phyloP scores from a whole-genome alignment of 2,329 filamentous ascomycete genomes.

The Hymenoscyphus fructigenus region DNA sequence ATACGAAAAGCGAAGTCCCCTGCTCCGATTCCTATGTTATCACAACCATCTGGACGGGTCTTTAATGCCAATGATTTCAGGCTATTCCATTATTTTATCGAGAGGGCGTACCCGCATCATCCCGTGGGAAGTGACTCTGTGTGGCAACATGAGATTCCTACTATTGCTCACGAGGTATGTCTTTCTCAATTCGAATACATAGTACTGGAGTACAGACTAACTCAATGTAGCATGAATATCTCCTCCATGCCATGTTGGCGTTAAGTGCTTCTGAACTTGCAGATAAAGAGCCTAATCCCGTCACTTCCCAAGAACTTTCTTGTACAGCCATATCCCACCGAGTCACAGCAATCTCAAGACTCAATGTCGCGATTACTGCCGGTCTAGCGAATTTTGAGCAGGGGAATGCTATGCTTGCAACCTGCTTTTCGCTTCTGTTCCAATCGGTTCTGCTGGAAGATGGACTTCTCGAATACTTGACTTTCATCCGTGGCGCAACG shows the following conservation, averaged over 20 bases:
- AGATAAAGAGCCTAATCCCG: conserved; percentile 40
- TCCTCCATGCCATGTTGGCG: conserved; percentile 70
- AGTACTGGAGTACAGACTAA: background rate
- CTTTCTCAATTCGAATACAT: conserved; percentile 1
- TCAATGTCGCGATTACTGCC: conserved; percentile 41
- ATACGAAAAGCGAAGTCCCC: conserved; percentile 16
- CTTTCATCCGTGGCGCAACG: conserved; percentile 57
- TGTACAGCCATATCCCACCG: conserved; percentile 62
- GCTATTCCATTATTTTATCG: conserved; percentile 66
- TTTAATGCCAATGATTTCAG: conserved; percentile 65
- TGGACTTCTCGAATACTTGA: conserved; percentile 59
- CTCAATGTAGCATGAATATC: conserved; percentile 56
- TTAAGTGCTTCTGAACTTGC: conserved; percentile 64
- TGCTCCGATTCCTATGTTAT: conserved; percentile 8
- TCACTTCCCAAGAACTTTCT: conserved; percentile 27
- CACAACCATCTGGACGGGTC: conserved; percentile 43
- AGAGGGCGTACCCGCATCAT: conserved; percentile 61
- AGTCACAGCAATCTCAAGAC: conserved; percentile 60
- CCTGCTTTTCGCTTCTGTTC: conserved; percentile 59
- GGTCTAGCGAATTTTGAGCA: conserved; percentile 47
- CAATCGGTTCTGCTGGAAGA: conserved; percentile 58
- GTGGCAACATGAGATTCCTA: conserved; percentile 68
- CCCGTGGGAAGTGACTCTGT: conserved; percentile 63
- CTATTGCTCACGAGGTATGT: conserved; percentile 62
- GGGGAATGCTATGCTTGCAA: conserved; percentile 59